phyloP scores from a whole-genome alignment of 139 green algal species.

The Pseudopediastrum boryanum region DNA sequence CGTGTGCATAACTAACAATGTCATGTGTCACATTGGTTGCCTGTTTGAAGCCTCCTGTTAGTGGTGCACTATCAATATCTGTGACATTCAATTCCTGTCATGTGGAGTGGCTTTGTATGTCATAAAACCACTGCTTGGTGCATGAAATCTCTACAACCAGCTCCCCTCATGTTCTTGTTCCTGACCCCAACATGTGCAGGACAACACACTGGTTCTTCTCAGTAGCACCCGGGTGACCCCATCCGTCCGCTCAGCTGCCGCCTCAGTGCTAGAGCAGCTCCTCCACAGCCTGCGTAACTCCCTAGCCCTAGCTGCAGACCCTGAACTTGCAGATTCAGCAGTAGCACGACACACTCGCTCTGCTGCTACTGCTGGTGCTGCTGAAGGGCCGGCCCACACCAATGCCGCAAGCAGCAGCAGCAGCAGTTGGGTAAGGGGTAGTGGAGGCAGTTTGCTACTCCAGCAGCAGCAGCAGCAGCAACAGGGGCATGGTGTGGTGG shows the following conservation, averaged over 20 bases:
- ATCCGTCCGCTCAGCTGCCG: conserved; percentile 1
- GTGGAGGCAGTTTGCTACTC: not conserved
- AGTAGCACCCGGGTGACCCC: conserved; percentile 18
- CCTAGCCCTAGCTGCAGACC: conserved; percentile 33
- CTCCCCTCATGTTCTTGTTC: not conserved
- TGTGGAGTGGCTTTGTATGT: not conserved
- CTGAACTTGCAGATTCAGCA: conserved; percentile 21
- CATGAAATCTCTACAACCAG: not conserved
- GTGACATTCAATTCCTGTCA: not conserved
- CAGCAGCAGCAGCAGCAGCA: conserved; percentile 24
- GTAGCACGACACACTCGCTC: conserved; percentile 9
- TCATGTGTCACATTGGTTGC: no score
- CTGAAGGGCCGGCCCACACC: not conserved
- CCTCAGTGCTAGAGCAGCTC: conserved; percentile 43
- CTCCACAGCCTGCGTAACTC: conserved; percentile 38
- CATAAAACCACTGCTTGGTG: not conserved
- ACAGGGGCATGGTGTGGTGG: not conserved
- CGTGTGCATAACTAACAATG: no score
- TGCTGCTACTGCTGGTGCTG: conserved; percentile 8
- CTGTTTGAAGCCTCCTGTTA: not conserved
- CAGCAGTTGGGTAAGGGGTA: not conserved
- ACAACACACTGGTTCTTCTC: conserved; percentile 35
- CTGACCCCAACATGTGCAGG: conserved; percentile 5
- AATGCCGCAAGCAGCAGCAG: no score
- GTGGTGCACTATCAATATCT: not conserved